Conservation (phyloP, 306 rosid species). For the Vigna angularis region DNA sequence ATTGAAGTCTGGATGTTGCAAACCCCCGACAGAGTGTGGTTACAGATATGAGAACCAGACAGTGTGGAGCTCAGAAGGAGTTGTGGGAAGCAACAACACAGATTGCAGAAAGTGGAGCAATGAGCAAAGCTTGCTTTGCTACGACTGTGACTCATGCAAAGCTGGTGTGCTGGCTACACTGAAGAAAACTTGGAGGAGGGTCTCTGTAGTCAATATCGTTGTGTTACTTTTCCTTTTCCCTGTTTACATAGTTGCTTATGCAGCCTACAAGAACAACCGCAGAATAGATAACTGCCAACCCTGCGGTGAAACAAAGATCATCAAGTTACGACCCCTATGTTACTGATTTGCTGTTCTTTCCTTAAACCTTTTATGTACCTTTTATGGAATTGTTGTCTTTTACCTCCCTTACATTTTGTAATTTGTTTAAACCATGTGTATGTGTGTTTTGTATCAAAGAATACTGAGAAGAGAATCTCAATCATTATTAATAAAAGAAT, state of each 20-base stretch:
- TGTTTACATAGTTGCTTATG: constrained; percentile 56
- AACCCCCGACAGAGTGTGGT: constrained; percentile 80
- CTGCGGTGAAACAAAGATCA: constrained; percentile 64
- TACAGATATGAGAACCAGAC: constrained; percentile 63
- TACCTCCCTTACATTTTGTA: no score
- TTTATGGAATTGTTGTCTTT: no score
- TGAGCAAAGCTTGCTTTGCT: constrained; percentile 68
- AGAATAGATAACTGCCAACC: constrained; percentile 67
- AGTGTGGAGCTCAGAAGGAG: constrained; percentile 47
- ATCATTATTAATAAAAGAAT: no score
- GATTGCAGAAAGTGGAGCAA: constrained; percentile 78
- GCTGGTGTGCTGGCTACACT: constrained; percentile 77
- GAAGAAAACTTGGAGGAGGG: constrained; percentile 81
- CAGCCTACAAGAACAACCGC: constrained; percentile 65
- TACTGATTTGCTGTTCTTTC: no score
- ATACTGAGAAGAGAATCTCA: no score
- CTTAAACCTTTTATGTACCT: no score
- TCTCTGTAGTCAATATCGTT: constrained; percentile 66
- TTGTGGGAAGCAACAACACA: constrained; percentile 11
- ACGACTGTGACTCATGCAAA: constrained; percentile 74
- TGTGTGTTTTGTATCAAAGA: no score
- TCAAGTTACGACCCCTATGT: constrained; percentile 53
- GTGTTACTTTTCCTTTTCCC: constrained; percentile 56
- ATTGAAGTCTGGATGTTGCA: constrained; percentile 83
- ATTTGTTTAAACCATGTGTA: no score